Conservation (phyloP, 1,139 yeast species). For the Hansenula sp. region DNA sequence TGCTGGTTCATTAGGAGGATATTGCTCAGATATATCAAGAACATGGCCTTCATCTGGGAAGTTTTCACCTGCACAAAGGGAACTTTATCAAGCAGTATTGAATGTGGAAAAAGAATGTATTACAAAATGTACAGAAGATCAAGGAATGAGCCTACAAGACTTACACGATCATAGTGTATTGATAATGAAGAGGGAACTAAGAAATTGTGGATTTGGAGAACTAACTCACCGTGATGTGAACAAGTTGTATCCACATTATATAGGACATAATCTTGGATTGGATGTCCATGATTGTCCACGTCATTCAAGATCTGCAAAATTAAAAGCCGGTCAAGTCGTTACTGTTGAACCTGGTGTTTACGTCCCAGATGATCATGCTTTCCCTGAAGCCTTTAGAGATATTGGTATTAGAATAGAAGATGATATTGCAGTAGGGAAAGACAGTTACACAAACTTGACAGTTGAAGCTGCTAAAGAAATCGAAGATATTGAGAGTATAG, state of each 20-base stretch:
- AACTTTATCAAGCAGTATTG: conserved; percentile 82
- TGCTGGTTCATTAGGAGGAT: conserved; percentile 91
- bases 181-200: conserved; percentile 57
- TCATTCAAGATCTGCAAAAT: conserved; percentile 45
- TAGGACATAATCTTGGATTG: conserved; percentile 92
- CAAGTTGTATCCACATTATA: conserved; percentile 83
- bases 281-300: conserved; percentile 86
- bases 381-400: conserved; percentile 80
- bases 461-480: conserved; percentile 84
- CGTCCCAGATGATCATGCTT: conserved; percentile 62
- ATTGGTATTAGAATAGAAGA: conserved; percentile 96
- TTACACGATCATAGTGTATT: conserved; percentile 68
- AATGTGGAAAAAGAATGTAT: conserved; percentile 80
- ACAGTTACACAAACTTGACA: conserved; percentile 58
- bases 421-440: conserved; percentile 72
- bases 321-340: conserved; percentile 66
- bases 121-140: conserved; percentile 38
- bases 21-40: conserved; percentile 92
- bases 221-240: conserved; percentile 49
- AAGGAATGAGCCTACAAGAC: conserved; percentile 60
- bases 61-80: conserved; percentile 75
- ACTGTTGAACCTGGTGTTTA: conserved; percentile 96
- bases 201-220: conserved; percentile 62
- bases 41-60: conserved; percentile 87
- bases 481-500: conserved; percentile 66